These are phyloP conservation scores for Zymoseptoria ardabiliae DNA, from an alignment of 2,329 filamentous ascomycete species.

Conservation along the genomic window DNA sequence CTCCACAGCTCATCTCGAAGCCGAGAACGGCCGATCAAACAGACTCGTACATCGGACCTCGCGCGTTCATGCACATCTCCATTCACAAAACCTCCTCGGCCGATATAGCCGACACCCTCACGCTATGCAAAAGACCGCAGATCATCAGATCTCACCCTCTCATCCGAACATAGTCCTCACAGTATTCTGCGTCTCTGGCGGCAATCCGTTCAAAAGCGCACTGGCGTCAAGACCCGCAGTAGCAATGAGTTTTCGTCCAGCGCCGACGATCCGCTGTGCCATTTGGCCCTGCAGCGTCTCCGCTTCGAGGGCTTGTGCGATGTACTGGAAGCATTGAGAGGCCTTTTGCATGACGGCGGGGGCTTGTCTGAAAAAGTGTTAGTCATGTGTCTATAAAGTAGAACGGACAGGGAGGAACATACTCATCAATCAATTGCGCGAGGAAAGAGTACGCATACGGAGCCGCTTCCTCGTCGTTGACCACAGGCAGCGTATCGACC, in stretches of 20 bases:
- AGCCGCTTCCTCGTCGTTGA: conserved; percentile 93
- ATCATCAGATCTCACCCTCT: background rate
- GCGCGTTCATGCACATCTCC: background rate
- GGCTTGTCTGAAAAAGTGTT: conserved; percentile 60
- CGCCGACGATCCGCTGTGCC: conserved; percentile 65
- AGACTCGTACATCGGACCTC: background rate
- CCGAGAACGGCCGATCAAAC: background rate
- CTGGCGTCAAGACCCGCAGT: conserved; percentile 67
- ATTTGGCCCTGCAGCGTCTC: conserved; percentile 83
- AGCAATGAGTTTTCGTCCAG: conserved; percentile 70
- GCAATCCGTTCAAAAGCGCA: conserved; percentile 66
- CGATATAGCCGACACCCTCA: no score
- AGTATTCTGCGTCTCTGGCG: conserved; percentile 69
- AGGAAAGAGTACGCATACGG: conserved; percentile 93
- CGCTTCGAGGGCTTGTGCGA: conserved; percentile 82
- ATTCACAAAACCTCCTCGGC: background rate
- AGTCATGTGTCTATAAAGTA: conserved; percentile 1
- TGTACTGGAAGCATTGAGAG: conserved; percentile 72
- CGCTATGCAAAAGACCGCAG: background rate
- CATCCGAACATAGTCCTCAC: conserved; percentile 32
- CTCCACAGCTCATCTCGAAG: background rate
- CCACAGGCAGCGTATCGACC: conserved; percentile 84
- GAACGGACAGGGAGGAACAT: conserved; percentile 41
- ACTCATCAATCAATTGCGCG: conserved; percentile 88
- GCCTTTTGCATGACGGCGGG: conserved; percentile 71